Evolutionary conservation across 2,329 filamentous ascomycete species (phyloP), one percentile per base, ranked within the genome.

Genomic region (Hymenoscyphus occultus): DNA sequence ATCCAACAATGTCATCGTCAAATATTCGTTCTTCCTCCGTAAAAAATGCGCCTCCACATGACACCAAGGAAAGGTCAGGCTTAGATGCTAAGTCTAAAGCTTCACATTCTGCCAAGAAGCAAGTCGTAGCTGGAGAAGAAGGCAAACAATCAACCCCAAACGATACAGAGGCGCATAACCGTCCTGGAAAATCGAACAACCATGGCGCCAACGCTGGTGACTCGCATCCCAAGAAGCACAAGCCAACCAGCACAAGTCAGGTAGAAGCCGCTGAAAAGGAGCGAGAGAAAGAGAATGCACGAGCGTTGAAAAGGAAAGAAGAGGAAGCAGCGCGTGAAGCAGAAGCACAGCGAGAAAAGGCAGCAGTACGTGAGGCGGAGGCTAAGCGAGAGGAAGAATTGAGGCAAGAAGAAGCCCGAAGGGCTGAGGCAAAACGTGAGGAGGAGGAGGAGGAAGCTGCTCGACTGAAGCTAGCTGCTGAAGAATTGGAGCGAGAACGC

Each of bases 321-420:
- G 76, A 74, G 64, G 78, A 76, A 66, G 77, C 75, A 48, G 42
- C 59, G 60, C 73, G 72, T 66, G 62, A 75, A 70, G 71, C 73
- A 60, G 68, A 78, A 68, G 73, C 76, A 60, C 72, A 74, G 39
- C 72, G 71, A 71, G 65, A 73, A 72, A 73, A 76, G 69, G 45
- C 69, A 67, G 70, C 14, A 35, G 70, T 73, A 68, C 61, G 64
- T 14, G 57, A 69, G 62, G 65, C 66, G 51, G 63, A 66, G n/a
- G 51, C 35, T 28, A 74, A 76, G 64, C 72, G 65, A 68, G 73
- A 74, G 57, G 69, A 72, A 59, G 72, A 74, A 48, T 59, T 72
- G 73, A 62, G 73, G 69, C 59, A 71, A 69, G 40, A 32, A 35
- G 61, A 65, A 31, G 61, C 61, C 13, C 28, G 16, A 12, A 32